Base-by-base conservation (phyloP, 2,329 filamentous ascomycete genomes). In the Monosporascus sp. region DNA sequence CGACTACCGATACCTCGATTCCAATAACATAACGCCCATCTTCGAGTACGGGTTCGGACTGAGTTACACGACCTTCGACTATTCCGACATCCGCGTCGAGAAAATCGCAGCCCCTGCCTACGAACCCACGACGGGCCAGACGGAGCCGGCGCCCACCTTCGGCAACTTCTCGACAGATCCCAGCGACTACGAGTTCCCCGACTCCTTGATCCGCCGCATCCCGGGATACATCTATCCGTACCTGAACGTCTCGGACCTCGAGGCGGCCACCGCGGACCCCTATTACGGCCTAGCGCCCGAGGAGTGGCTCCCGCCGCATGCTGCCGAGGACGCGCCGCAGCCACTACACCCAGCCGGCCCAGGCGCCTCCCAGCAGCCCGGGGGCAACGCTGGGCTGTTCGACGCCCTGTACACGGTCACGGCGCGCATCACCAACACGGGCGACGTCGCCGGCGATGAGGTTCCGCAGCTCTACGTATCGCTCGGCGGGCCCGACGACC, bases 31-130 rank as follows among this genome's bases (percentile, higher is more conserved):
- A 51, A 81, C 82, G 1, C 88, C 89, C 1, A 81, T 89, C 57
- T 94, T 85, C 70, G 89, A 92, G 65, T 95, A 94, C 61, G 90
- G 90, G 7, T 88, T 81, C 62, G 90, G 90, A 52, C 74, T 95
- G 14, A 88, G 83, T 3, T 95, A 94, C 77, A 90, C 89, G 1
- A 89, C 79, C 2, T 93, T 95, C 65, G 69, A 81, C 51, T 90
- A 90, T 73, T 83, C 85, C n/a, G 75, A 88, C 66, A 71, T 94
- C 36, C 68, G 76, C 31, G 72, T 90, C 36, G 62, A 73, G 58
- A 79, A 80, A 60, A 69, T 72, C 47, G 62, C 73, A n/a, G 76
- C 74, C 1, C 68, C 67, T 20, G 63, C 74, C 0, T 89, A 89
- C 72, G 62, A 60, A 8, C 79, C 88, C 0, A 83, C 84, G 0